Base-by-base conservation (phyloP, 768 basidiomycete genomes). In the Trametes villosa region DNA sequence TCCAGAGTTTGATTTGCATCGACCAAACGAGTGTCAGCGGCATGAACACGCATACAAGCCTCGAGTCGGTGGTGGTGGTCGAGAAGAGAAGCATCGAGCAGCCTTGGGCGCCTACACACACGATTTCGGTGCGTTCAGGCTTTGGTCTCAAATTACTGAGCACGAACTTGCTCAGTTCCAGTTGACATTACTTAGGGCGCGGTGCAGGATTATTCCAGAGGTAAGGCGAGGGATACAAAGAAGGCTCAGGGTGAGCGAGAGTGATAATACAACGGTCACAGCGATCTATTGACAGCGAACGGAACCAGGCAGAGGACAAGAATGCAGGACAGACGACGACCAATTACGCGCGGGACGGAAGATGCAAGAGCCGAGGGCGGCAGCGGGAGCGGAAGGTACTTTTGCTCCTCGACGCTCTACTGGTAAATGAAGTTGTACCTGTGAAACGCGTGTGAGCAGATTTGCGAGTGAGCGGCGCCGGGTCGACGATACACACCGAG, bases 361-460 rank as follows among this genome's bases (percentile, higher is more conserved):
- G 26, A 24, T 41, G 30, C 8, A 27, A 22, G 20, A 12, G n/a
- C 17, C 12, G 18, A 29, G 27, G 27, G 41, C 9, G 26, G 53
- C 30, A 18, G 13, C n/a, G 34, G 15, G 13, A 24, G 9, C 22
- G 12, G 13, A 15, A 4, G 20, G 9, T 51, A 51, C 48, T 57
- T 62, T 62, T 62, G 26, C 13, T 27, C 34, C 17, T 18, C 38
- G 42, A 18, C 40, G 22, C 38, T 44, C 71, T 72, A 90, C 72
- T 89, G 90, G 73, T 90, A 89, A 54, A 91, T 89, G 72, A 91
- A 92, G 74, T 90, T 88, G 78, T 89, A 89, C 29, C 71, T 73
- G 52, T 4, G 24, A 27, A 17, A 24, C 8, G 18, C 7, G 2
- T 42, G 17, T 46, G 3, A 56, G 30, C 7, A 2, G 9, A 11